These are phyloP conservation scores for Pythium aquatile DNA, from an alignment of 352 stramenopile genomes.

Conservation along the genomic window DNA sequence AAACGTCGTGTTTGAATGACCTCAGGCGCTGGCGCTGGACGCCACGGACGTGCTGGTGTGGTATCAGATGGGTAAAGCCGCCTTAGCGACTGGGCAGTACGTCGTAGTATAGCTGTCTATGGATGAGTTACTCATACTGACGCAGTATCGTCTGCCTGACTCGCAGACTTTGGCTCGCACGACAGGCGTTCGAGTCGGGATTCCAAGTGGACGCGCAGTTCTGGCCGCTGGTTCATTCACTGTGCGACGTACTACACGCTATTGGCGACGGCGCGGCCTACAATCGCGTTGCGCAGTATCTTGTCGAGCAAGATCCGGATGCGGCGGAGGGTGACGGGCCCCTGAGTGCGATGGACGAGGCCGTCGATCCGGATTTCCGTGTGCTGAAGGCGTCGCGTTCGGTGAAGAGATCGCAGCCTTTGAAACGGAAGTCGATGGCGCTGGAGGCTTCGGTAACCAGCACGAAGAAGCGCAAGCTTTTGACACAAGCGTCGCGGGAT, in stretches of 20 bases:
- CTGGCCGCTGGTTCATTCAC: conserved; percentile 55
- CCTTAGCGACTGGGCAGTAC: conserved; percentile 57
- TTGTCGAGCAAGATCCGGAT: conserved; percentile 44
- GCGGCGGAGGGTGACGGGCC: neutral
- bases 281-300: conserved; percentile 40
- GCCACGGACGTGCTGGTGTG: conserved; percentile 76
- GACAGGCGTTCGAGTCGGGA: conserved; percentile 55
- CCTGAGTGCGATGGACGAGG: conserved; percentile 1
- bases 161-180: conserved; percentile 55
- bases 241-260: conserved; percentile 58
- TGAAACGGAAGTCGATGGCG: conserved; percentile 14
- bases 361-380: conserved; percentile 8
- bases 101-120: neutral
- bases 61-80: conserved; percentile 62
- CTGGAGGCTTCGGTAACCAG: conserved; percentile 5
- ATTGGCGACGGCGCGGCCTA: conserved; percentile 57
- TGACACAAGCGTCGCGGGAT: neutral
- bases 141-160: neutral
- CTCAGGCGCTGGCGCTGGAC: conserved; percentile 52
- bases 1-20: neutral
- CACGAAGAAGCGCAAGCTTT: conserved; percentile 33
- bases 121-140: neutral
- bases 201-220: conserved; percentile 55
- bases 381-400: neutral
- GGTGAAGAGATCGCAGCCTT: neutral